These are phyloP conservation scores for Dictyostelium intermedium DNA, from an alignment of 78 protist genomes.

Conservation along the genomic window DNA sequence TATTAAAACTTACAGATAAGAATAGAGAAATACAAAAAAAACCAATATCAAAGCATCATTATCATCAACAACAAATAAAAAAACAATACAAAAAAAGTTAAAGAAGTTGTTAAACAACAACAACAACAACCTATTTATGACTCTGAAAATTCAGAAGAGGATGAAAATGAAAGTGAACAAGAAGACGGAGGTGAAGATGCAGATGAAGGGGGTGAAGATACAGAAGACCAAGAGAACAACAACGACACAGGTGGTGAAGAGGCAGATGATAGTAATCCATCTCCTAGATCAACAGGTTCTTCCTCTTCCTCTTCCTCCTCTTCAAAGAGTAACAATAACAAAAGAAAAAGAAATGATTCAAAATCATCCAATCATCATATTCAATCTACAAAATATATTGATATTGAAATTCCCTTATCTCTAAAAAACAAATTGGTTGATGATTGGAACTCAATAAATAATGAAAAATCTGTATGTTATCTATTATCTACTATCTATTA, in stretches of 20 bases:
- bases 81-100: background rate
- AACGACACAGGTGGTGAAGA: background rate
- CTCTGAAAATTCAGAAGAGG: background rate
- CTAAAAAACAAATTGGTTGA: conserved; percentile 22
- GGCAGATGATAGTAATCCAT: background rate
- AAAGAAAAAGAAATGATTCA: conserved; percentile 4
- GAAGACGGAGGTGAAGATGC: background rate
- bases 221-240: background rate
- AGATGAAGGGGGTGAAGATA: background rate
- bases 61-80: background rate
- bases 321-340: background rate
- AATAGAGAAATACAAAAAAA: conserved; percentile 15
- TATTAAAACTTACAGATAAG: conserved; percentile 23
- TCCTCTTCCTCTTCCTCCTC: background rate
- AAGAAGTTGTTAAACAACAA: background rate
- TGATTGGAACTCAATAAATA: conserved; percentile 26
- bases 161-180: background rate
- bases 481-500: too few relatives aligned
- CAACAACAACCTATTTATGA: background rate
- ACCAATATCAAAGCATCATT: background rate
- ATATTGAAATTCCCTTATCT: background rate
- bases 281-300: background rate
- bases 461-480: conserved; percentile 60
- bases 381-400: background rate
- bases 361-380: background rate